Percentiles rank a stretch among this genome's conserved stretches.
Evolutionary conservation across 2,329 filamentous ascomycete species (phyloP).

Genomic region (Neocucurbitaria cava): DNA sequence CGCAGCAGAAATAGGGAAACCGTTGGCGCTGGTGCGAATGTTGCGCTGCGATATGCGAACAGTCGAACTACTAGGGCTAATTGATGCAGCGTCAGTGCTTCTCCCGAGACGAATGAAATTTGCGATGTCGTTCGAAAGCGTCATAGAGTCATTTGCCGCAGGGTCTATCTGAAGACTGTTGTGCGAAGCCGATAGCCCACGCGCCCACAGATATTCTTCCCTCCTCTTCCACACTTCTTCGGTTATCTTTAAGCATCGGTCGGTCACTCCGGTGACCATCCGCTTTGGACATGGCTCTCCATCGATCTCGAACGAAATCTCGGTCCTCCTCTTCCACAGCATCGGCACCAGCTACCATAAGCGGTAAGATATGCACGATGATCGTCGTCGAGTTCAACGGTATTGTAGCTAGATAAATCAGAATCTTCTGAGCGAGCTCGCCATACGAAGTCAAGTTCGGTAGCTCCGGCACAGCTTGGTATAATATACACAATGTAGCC

Average conservation of each 20-base stretch:
- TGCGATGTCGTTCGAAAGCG: conserved; percentile 12
- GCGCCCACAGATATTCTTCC: conserved; percentile 57
- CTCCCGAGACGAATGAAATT: conserved; percentile 12
- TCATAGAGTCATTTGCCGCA: neutral
- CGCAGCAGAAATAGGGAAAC: conserved; percentile 45
- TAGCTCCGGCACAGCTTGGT: conserved; percentile 72
- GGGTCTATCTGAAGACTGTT: conserved; percentile 10
- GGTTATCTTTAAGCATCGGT: conserved; percentile 68
- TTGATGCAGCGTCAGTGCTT: conserved; percentile 9
- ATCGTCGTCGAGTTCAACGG: conserved; percentile 66
- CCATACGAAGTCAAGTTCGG: conserved; percentile 62
- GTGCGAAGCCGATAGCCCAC: conserved; percentile 12
- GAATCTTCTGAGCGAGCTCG: conserved; percentile 66
- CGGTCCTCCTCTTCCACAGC: conserved; percentile 65
- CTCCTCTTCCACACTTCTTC: conserved; percentile 72
- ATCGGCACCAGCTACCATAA: conserved; percentile 70
- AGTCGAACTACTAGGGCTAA: conserved; percentile 7
- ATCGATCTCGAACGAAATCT: conserved; percentile 68
- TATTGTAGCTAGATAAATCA: conserved; percentile 68
- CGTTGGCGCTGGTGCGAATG: conserved; percentile 12
- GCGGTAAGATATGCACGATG: conserved; percentile 73
- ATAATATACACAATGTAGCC: conserved; percentile 68
- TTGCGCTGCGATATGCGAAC: neutral
- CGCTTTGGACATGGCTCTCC: conserved; percentile 66
- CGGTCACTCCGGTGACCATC: conserved; percentile 70